Evolutionary conservation across 345 rosid genomes (phyloP), one percentile per base, ranked within the genome.

Genomic region (Bretschneidera sinensis): DNA sequence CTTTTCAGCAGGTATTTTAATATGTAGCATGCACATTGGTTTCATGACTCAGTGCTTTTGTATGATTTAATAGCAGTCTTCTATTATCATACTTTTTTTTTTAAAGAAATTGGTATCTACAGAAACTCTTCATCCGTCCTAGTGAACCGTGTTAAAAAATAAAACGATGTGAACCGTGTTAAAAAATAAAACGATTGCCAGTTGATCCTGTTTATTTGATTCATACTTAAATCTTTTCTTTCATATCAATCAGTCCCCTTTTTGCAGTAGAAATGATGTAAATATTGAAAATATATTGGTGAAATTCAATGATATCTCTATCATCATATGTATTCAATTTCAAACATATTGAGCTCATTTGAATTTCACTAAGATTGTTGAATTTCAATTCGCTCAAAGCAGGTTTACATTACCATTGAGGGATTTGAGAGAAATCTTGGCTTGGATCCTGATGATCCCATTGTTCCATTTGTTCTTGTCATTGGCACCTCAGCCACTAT

Each of bases 391-490:
- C n/a, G n/a, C 45, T 39, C 16, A 14, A 53, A 67, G 59, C 75
- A 87, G 95, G 78, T 75, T 54, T 82, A 66, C 28, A 24, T 63
- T 63, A 80, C 79, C 55, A 63, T 87, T 71, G 89, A 79, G 72
- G 86, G 67, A 62, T 57, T 86, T 79, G 97, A 90, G 78, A 84
- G 79, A 77, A 79, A 67, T 61, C 53, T 90, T 34, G 96, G 97
- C 52, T 73, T 90, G 76, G 74, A 90, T 76, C 87, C 99, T 54
- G 85, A 77, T 71, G 99, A 90, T 81, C 99, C 96, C 35, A 21
- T 90, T 54, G 77, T 94, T 71, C 81, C 85, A 47, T 82, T 88
- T 61, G 54, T 77, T 74, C 85, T 88, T 62, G 56, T 85, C 59
- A 59, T 88, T 35, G 89, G 95, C 68, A 75, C 84, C 60, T 79